Conservation (phyloP, 2,329 filamentous ascomycete genomes). For the Zasmidium citrigriseum region DNA sequence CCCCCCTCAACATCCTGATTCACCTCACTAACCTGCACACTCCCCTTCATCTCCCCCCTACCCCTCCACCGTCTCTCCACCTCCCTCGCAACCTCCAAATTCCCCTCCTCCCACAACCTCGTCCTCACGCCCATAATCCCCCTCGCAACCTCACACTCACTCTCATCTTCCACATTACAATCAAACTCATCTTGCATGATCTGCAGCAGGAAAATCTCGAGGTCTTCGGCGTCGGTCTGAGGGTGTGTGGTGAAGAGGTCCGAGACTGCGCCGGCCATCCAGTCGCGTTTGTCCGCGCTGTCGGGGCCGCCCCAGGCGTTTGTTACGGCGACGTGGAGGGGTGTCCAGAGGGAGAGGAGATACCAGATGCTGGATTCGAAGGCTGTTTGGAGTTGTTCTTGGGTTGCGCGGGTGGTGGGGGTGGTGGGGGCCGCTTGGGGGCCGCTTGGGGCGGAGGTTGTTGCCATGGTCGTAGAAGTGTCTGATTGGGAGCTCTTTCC, state of each 20-base stretch:
- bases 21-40: slow-evolving; percentile 61
- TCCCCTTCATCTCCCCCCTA: slow-evolving; percentile 62
- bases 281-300: slow-evolving; percentile 86
- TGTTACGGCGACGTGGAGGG: slow-evolving; percentile 81
- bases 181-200: slow-evolving; percentile 97
- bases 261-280: slow-evolving; percentile 85
- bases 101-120: slow-evolving; percentile 65
- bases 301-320: slow-evolving; percentile 86
- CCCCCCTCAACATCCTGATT: slow-evolving; percentile 57
- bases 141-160: slow-evolving; percentile 70
- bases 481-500: no score
- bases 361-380: slow-evolving; percentile 87
- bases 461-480: slow-evolving; percentile 17
- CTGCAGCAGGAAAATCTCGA: slow-evolving; percentile 82
- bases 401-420: slow-evolving; percentile 22
- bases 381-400: slow-evolving; percentile 31
- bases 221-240: slow-evolving; percentile 71
- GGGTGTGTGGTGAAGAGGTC: slow-evolving; percentile 70
- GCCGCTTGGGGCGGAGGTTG: slow-evolving; percentile 7
- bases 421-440: slow-evolving; percentile 9
- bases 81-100: slow-evolving; percentile 81
- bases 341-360: slow-evolving; percentile 82
- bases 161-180: slow-evolving; percentile 87
- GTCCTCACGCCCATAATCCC: slow-evolving; percentile 69
- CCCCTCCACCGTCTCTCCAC: slow-evolving; percentile 72